Evolutionary conservation across 2,329 filamentous ascomycete genomes (phyloP).

Genomic region (Ophiostoma sp.): DNA sequence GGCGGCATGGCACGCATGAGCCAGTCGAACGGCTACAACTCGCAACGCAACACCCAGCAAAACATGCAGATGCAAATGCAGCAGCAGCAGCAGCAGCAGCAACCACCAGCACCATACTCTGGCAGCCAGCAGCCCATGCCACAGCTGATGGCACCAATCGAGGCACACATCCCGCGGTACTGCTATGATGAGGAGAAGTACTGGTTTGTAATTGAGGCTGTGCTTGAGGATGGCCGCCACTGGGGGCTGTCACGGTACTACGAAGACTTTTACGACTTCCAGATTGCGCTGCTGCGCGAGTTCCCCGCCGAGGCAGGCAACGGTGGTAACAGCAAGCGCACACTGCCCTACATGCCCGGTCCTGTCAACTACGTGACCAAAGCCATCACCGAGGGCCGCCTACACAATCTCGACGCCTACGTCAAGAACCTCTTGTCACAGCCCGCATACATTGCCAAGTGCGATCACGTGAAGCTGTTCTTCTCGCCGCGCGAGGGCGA

Average conservation of each 20-base stretch:
- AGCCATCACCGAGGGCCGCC: constrained; percentile 85
- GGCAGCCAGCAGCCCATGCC: constrained; percentile 39
- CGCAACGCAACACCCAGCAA: constrained; percentile 32
- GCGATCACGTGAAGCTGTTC: constrained; percentile 79
- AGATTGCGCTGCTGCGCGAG: constrained; percentile 86
- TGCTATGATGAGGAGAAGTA: constrained; percentile 97
- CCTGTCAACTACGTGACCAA: constrained; percentile 98
- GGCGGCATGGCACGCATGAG: constrained; percentile 40
- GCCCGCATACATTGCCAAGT: constrained; percentile 76
- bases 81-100: constrained; percentile 30
- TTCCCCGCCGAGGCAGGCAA: constrained; percentile 93
- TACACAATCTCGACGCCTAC: constrained; percentile 90
- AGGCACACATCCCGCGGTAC: constrained; percentile 83
- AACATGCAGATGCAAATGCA: constrained; percentile 34
- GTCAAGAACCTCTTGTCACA: constrained; percentile 85
- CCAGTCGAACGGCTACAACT: constrained; percentile 34
- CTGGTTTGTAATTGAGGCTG: constrained; percentile 94
- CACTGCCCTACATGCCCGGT: constrained; percentile 93
- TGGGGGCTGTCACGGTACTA: constrained; percentile 96
- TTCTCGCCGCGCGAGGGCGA: constrained; percentile 87
- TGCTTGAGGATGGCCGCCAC: constrained; percentile 80
- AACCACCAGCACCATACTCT: constrained; percentile 10
- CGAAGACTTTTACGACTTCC: constrained; percentile 98
- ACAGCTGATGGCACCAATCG: constrained; percentile 67
- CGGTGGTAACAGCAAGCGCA: constrained; percentile 69